phyloP scores from a whole-genome alignment of 768 basidiomycete species.

The Hypsizygus marmoreus region DNA sequence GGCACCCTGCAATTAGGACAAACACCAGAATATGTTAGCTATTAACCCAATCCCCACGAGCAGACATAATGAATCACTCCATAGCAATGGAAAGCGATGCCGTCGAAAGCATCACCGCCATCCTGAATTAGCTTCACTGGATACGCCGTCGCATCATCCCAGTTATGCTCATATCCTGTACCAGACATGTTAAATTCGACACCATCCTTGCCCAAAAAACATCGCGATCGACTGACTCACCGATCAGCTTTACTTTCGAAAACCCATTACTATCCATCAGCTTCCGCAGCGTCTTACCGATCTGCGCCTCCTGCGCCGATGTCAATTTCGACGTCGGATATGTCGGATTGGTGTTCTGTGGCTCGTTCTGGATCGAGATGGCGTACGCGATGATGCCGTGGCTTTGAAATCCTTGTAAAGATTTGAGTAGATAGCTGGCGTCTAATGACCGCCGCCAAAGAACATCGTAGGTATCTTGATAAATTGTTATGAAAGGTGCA shows the following conservation, averaged over 20 bases:
- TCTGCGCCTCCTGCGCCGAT: conserved; percentile 51
- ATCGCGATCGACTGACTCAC: too few relatives aligned
- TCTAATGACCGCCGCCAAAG: conserved; percentile 35
- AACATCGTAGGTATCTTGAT: not conserved
- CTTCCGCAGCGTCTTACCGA: conserved; percentile 53
- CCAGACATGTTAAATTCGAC: too few relatives aligned
- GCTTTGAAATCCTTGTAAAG: conserved; percentile 62
- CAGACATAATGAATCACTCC: too few relatives aligned
- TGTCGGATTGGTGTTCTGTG: conserved; percentile 56
- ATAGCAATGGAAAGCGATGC: conserved; percentile 77
- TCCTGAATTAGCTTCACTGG: conserved; percentile 63
- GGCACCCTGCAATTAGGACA: conserved; percentile 34
- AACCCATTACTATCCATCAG: conserved; percentile 65
- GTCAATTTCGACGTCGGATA: conserved; percentile 65
- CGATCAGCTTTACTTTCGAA: conserved; percentile 58
- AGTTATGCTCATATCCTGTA: conserved; percentile 62
- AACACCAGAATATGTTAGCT: too few relatives aligned
- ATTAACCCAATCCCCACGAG: too few relatives aligned
- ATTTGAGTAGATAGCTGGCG: conserved; percentile 68
- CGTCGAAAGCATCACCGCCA: conserved; percentile 54
- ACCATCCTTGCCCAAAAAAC: too few relatives aligned
- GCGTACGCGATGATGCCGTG: conserved; percentile 63
- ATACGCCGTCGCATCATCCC: conserved; percentile 63
- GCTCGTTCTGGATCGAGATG: conserved; percentile 60
- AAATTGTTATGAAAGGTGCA: too few relatives aligned